Evolutionary conservation across 495 filamentous ascomycete species (phyloP), one percentile per base, ranked within the genome.

Genomic region (Neurospora discreta): DNA sequence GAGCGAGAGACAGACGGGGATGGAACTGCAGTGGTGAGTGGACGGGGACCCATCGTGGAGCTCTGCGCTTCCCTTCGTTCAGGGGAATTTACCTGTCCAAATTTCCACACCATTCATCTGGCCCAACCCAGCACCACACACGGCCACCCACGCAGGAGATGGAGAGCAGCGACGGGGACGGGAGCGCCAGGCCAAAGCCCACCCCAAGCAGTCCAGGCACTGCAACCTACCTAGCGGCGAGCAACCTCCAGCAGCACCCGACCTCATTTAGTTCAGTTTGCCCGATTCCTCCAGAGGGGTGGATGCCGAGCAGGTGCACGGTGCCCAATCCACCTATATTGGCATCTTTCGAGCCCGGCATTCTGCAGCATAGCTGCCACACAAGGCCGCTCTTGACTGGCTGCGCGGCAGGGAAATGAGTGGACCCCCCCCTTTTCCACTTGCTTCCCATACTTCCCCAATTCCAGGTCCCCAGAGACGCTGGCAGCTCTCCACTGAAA

Each of bases 41-140:
- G 15, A 65, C 52, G 52, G 52, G 52, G 52, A 65, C 52, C 52
- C 26, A 26, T 65, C 52, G 52, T 65, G 74, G 73, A 78, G 78
- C 78, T 80, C 70, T 65, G 75, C 78, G 79, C 76, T 75, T n/a
- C n/a, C n/a, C n/a, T 36, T 65, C 52, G 52, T 65, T 81, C 78
- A 80, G 79, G 80, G 81, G 77, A 77, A 76, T 77, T 79, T 74
- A 70, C 73, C 74, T 75, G 75, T 78, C 33, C 78, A 83, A 83
- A 82, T 81, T 82, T 83, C 80, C 79, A 75, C 75, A 46, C 74
- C 74, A 36, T 42, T 30, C 52, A 65, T 65, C 52, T 65, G 52
- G 52, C 52, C 26, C 52, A 65, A 30, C 52, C 52, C 52, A 60
- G 33, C 52, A 33, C 26, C 7, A 18, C 26, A 39, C 52, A n/a